Evolutionary conservation across 2,329 filamentous ascomycete species (phyloP).

Genomic region (Eutypa lata): DNA sequence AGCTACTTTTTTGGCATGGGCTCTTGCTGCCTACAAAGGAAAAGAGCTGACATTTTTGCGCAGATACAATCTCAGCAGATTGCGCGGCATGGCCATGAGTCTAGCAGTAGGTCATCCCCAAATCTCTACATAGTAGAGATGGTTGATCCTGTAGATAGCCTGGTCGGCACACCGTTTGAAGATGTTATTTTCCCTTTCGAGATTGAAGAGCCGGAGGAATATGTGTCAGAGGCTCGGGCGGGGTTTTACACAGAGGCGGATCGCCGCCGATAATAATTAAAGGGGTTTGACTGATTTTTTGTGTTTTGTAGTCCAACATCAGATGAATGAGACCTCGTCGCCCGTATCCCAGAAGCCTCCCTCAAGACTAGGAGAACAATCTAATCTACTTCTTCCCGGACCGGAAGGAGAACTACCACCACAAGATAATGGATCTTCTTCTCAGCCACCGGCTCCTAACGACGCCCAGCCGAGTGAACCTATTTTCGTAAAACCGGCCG

Average conservation of each 20-base stretch:
- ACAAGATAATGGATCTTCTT: conserved; percentile 25
- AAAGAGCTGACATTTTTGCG: conserved; percentile 1
- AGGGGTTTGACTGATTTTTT: conserved; percentile 28
- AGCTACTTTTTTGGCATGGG: neutral
- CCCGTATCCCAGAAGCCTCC: conserved; percentile 20
- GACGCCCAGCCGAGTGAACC: conserved; percentile 19
- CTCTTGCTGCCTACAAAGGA: neutral
- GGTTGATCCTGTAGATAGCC: conserved; percentile 16
- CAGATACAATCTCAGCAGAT: conserved; percentile 28
- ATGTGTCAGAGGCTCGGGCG: neutral
- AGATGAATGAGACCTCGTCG: conserved; percentile 30
- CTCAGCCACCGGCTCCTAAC: conserved; percentile 26
- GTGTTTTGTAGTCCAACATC: conserved; percentile 27
- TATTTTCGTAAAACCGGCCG: conserved; percentile 45
- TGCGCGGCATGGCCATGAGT: conserved; percentile 20
- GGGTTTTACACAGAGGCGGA: conserved; percentile 12
- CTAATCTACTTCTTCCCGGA: conserved; percentile 26
- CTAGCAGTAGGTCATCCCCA: conserved; percentile 27
- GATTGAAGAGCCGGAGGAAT: conserved; percentile 28
- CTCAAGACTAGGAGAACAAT: conserved; percentile 20
- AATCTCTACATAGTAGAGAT: conserved; percentile 19
- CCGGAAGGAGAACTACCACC: conserved; percentile 18
- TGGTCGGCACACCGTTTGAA: conserved; percentile 21
- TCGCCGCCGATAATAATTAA: conserved; percentile 9
- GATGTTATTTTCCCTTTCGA: conserved; percentile 27